Evolutionary conservation across 2,329 filamentous ascomycete genomes (phyloP), one percentile per base, ranked within the genome.

Genomic region (Epichloe hybrida): DNA sequence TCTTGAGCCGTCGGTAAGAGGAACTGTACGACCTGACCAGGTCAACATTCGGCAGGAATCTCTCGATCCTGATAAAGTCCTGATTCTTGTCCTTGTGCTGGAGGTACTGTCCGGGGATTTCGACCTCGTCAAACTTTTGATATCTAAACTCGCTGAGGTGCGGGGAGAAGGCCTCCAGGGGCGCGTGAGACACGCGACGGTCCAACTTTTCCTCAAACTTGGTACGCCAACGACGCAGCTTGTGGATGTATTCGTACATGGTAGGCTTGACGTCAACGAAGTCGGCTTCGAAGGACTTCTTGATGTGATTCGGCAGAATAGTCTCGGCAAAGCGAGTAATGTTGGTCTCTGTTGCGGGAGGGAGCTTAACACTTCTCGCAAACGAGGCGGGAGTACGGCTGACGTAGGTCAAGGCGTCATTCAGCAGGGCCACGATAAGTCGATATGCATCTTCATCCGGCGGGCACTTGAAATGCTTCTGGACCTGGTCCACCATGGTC

Each of bases 1-100:
- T 97, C 72, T 89, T 95, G 59, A 99, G 77, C 45, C 94, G 81
- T 35, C 93, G 82, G 68, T 97, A 91, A 48, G 91, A 97, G 34
- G 90, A 84, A 50, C 89, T 89, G 59, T 95, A 88, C 9, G 85
- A 88, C 50, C 93, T 84, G 41, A 98, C 87, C 49, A 97, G 76
- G 59, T 98, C 91, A 20, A 99, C 89, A 57, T 93, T 87, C 9
- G 94, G 90, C 59, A 98, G 70, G 79, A 98, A 98, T 23, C 91
- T 85, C 66, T 98, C 94, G 57, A 98, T 97, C 44, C 90, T 85
- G 57, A 98, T 84, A 64, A 99, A 98, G 66, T 98, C 93, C 60
- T 95, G 89, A 66, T 98, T 98, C 78, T 97, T 98, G 62, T 99
- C 94, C 67, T 93, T 94, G 70, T 96, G 93, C 64, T 95, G 84